Conservation (phyloP, 2,329 filamentous ascomycete genomes). For the Botrytis pseudocinerea region DNA sequence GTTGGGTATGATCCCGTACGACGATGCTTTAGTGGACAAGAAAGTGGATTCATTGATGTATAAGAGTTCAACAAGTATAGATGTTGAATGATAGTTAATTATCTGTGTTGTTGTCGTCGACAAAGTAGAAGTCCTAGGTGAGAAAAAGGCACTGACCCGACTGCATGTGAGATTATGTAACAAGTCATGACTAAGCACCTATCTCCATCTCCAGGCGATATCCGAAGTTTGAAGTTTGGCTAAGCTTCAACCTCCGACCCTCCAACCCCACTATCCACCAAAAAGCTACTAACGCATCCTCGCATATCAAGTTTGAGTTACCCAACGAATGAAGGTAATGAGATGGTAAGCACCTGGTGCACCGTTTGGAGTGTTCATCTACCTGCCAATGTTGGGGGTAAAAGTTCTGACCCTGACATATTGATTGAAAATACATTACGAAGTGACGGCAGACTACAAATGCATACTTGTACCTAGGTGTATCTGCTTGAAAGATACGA, state of each 20-base stretch:
- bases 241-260: neutral
- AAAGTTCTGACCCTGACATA: neutral
- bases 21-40: too few relatives aligned
- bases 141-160: too few relatives aligned
- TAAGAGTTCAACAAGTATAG: neutral
- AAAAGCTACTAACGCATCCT: slow-evolving; percentile 1
- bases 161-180: neutral
- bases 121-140: neutral
- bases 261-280: slow-evolving; percentile 20
- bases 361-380: neutral
- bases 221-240: slow-evolving; percentile 15
- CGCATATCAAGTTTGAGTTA: slow-evolving; percentile 27
- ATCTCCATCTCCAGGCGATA: neutral
- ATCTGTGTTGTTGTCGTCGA: neutral
- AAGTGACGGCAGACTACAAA: neutral
- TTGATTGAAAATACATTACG: neutral
- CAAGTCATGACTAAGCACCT: neutral
- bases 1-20: neutral
- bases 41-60: neutral
- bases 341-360: slow-evolving; percentile 18
- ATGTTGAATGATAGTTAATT: neutral
- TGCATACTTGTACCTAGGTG: neutral
- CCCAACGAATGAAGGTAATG: slow-evolving; percentile 27
- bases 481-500: neutral
- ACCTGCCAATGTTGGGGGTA: slow-evolving; percentile 2